Evolutionary conservation across 371 early-diverging fungal genomes (phyloP).

Genomic region (Mucor plumbeus): DNA sequence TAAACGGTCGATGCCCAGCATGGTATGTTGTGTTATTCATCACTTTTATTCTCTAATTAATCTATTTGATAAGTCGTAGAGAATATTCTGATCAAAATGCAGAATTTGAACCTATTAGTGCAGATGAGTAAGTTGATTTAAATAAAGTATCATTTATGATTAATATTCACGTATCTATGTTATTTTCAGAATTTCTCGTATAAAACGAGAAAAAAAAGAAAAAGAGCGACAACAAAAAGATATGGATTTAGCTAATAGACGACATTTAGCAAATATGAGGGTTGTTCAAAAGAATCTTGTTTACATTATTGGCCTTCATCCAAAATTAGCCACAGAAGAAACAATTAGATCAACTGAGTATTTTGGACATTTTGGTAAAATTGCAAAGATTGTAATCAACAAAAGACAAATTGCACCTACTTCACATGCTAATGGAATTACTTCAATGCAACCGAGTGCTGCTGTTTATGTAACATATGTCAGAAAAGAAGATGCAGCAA

Average conservation of each 20-base stretch:
- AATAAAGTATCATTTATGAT: no score
- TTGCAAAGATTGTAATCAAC: constrained; percentile 88
- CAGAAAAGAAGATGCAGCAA: constrained; percentile 90
- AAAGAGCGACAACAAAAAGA: constrained; percentile 91
- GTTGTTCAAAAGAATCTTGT: constrained; percentile 96
- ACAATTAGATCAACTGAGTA: constrained; percentile 81
- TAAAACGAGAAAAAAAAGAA: constrained; percentile 81
- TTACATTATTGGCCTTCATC: constrained; percentile 90
- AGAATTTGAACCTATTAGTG: constrained; percentile 87
- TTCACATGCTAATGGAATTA: constrained; percentile 29
- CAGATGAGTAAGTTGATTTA: constrained; percentile 67
- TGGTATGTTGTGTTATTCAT: constrained; percentile 44
- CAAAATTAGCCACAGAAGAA: constrained; percentile 88
- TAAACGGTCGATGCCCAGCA: constrained; percentile 87
- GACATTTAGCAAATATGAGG: constrained; percentile 88
- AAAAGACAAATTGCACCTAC: constrained; percentile 57
- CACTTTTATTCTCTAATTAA: not conserved
- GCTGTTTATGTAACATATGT: constrained; percentile 88
- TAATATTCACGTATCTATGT: not conserved
- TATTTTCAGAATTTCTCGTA: constrained; percentile 24
- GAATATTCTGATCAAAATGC: constrained; percentile 87
- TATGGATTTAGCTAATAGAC: constrained; percentile 81
- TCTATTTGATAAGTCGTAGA: constrained; percentile 47
- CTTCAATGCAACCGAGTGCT: constrained; percentile 48
- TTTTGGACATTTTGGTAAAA: constrained; percentile 97